These are phyloP conservation scores for Pistacia vera DNA, from an alignment of 345 rosid species.

Conservation along the genomic window DNA sequence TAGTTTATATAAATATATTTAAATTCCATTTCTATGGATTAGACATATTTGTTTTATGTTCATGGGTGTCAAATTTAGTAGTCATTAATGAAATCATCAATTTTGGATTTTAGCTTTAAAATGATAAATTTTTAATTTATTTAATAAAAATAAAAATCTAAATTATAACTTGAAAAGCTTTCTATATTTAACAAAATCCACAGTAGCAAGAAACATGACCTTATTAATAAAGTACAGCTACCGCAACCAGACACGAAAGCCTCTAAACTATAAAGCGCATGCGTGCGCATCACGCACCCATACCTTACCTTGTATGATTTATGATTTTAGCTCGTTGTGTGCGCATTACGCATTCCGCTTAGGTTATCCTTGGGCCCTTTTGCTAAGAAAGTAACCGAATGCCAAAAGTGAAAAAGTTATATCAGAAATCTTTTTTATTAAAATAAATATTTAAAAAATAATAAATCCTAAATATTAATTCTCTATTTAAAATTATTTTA, in stretches of 20 bases:
- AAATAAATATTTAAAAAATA: too few species aligned
- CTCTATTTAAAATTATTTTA: too few species aligned
- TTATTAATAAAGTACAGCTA: neutral
- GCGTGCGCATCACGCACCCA: constrained; percentile 16
- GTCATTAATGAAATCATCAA: too few species aligned
- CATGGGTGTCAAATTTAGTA: too few species aligned
- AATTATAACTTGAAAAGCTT: neutral
- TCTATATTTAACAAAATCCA: neutral
- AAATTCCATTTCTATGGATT: too few species aligned
- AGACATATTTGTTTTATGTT: too few species aligned
- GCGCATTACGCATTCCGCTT: constrained; percentile 20
- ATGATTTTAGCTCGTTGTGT: neutral
- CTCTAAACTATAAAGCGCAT: neutral
- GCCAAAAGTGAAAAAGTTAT: neutral
- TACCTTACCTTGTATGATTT: neutral
- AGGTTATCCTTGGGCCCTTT: neutral
- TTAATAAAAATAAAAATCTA: neutral
- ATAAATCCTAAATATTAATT: too few species aligned
- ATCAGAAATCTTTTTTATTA: too few species aligned
- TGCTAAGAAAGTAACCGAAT: too few species aligned
- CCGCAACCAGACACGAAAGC: neutral
- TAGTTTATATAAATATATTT: too few species aligned
- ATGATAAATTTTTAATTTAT: too few species aligned
- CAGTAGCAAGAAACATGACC: neutral
- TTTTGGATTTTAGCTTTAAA: too few species aligned